Evolutionary conservation across 148 eudicot species (phyloP), one percentile per base, ranked within the genome.

Genomic region (Persicaria tinctoria): DNA sequence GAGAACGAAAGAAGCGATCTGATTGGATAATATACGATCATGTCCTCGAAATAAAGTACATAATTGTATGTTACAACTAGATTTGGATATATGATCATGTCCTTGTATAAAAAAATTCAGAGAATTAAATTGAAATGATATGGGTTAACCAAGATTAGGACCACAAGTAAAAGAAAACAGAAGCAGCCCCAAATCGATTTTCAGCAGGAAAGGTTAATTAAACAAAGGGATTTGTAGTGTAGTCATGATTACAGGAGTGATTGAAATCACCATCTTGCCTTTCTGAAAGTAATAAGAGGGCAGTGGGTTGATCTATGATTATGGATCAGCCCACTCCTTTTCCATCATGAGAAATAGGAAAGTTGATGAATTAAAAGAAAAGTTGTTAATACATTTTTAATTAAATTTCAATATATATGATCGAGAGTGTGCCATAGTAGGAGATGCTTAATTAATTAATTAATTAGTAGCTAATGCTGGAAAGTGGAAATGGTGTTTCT

Each of bases 191-290:
- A 16, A 55, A 16, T 55, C 17, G 60, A 55, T 17, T 55, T 60
- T 60, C 23, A n/a, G 5, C 23, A 60, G 4, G 41, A 60, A 20
- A 23, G 23, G 41, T 60, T 20, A 60, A 60, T 60, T 20, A 60
- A 60, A 20, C 41, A 38, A 20, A 60, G 14, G 23, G 68, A 60
- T 23, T 20, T 60, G 68, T 6, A 12, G 44, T 60, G 68, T 20
- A 60, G 44, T 60, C 68, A 60, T 60, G 68, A 60, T 23, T 60
- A 60, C 13, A 23, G 13, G 68, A 60, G 68, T 60, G 68, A 60
- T 60, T 60, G 68, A 60, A 55, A 60, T 60, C 68, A 60, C 44
- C 20, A 23, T 60, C 44, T 60, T 60, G 68, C 68, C 68, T 60
- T 60, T 60, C 17, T 60, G 44, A 60, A 20, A 23, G 1, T 6